Conservation (phyloP, 176 grass and related monocot species). For the Hyparrhenia diplandra region DNA sequence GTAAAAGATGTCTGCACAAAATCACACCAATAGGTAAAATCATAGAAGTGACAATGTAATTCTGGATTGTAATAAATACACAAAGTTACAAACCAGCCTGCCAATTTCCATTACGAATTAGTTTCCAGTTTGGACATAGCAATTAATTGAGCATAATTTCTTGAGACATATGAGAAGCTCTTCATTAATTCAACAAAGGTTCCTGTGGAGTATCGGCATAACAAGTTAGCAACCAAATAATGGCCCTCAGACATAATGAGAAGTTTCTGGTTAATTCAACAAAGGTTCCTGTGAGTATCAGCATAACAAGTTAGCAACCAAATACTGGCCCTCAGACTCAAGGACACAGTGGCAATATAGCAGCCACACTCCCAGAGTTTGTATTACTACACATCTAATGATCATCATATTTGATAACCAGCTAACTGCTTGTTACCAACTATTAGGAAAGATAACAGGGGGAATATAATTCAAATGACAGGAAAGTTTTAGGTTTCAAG, state of each 20-base stretch:
- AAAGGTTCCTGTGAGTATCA: background rate
- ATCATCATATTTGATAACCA: background rate
- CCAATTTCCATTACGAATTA: background rate
- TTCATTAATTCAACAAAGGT: background rate
- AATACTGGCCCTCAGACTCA: background rate
- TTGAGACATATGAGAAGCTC: background rate
- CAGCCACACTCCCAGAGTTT: background rate
- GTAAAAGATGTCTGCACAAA: background rate
- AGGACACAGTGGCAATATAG: background rate
- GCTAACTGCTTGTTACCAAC: background rate
- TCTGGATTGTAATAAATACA: background rate
- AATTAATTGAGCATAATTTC: background rate
- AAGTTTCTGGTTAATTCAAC: background rate
- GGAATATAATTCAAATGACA: background rate
- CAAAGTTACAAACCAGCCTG: background rate
- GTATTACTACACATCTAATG: background rate
- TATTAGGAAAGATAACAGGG: background rate
- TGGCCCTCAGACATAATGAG: background rate
- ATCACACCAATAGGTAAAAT: background rate
- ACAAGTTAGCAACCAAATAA: background rate
- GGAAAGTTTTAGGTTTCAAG: background rate
- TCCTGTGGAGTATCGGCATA: background rate
- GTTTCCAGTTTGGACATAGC: background rate
- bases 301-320: background rate
- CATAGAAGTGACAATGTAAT: background rate